phyloP scores from a whole-genome alignment of 1,139 yeast species.

The Zygosaccharomyces pseudobailii region DNA sequence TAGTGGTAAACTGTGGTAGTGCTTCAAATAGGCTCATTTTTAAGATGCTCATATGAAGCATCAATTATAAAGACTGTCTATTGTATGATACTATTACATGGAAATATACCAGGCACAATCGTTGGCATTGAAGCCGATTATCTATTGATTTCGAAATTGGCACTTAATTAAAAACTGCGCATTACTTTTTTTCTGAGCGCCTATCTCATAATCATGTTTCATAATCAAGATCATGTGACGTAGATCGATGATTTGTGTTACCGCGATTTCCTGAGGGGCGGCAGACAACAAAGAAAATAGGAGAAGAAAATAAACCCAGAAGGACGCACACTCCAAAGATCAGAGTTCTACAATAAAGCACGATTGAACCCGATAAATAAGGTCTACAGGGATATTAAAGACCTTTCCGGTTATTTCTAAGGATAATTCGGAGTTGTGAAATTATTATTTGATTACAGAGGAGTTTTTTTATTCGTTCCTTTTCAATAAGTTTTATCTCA shows the following conservation, averaged over 20 bases:
- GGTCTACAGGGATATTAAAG: background rate
- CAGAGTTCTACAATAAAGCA: background rate
- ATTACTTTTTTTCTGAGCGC: too few relatives aligned
- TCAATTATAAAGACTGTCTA: too few relatives aligned
- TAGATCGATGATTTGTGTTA: constrained; percentile 1
- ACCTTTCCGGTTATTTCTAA: background rate
- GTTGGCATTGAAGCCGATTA: too few relatives aligned
- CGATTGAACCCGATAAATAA: background rate
- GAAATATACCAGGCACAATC: too few relatives aligned
- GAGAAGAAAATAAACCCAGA: background rate
- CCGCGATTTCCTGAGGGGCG: background rate
- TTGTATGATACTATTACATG: too few relatives aligned
- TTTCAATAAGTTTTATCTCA: background rate
- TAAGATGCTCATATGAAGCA: too few relatives aligned
- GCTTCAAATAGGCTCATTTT: too few relatives aligned
- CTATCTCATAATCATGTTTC: too few relatives aligned
- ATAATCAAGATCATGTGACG: constrained; percentile 1
- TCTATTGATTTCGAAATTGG: too few relatives aligned
- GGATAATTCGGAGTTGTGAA: background rate
- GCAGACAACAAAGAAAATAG: constrained; percentile 3
- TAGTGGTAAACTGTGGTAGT: too few relatives aligned
- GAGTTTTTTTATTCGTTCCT: background rate
- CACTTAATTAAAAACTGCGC: too few relatives aligned
- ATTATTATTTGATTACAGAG: background rate
- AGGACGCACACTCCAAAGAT: background rate